These are phyloP conservation scores for Metroxylon sagu DNA, from an alignment of 176 grass and related monocot genomes.

Conservation along the genomic window DNA sequence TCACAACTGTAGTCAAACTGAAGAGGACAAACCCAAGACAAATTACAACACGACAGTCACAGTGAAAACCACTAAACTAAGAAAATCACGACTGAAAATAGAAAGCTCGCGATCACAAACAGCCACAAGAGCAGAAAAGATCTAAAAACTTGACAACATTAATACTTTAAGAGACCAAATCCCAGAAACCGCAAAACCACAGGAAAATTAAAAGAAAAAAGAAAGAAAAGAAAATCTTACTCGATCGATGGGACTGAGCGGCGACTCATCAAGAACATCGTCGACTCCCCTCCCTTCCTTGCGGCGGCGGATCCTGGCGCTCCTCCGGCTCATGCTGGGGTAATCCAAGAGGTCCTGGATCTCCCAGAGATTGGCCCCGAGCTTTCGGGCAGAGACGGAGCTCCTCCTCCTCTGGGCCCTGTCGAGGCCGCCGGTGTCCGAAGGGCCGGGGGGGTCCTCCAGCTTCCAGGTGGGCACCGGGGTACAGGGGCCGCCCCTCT, in stretches of 20 bases:
- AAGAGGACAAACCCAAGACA: too few species aligned
- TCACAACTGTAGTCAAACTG: too few species aligned
- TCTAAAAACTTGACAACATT: too few species aligned
- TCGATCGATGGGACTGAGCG: constrained; percentile 25
- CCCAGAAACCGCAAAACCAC: too few species aligned
- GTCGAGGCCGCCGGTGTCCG: constrained; percentile 1
- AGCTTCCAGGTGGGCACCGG: constrained; percentile 72
- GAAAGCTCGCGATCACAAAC: too few species aligned
- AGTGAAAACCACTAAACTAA: too few species aligned
- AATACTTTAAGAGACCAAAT: too few species aligned
- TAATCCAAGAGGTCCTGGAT: constrained; percentile 41
- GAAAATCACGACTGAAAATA: too few species aligned
- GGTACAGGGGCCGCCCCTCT: constrained; percentile 37
- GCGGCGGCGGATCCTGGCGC: constrained; percentile 36
- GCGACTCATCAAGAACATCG: background rate
- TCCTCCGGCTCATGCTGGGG: background rate
- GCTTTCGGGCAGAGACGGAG: constrained; percentile 72
- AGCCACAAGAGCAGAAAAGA: too few species aligned
- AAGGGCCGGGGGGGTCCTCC: constrained; percentile 29
- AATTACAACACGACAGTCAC: too few species aligned
- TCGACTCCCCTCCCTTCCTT: constrained; percentile 13
- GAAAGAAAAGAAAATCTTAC: constrained; percentile 28
- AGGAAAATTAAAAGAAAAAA: too few species aligned
- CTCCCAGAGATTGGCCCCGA: constrained; percentile 92
- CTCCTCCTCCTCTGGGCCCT: constrained; percentile 25